Base-by-base conservation (phyloP, 257 asterid species). In the Solanum etuberosum region DNA sequence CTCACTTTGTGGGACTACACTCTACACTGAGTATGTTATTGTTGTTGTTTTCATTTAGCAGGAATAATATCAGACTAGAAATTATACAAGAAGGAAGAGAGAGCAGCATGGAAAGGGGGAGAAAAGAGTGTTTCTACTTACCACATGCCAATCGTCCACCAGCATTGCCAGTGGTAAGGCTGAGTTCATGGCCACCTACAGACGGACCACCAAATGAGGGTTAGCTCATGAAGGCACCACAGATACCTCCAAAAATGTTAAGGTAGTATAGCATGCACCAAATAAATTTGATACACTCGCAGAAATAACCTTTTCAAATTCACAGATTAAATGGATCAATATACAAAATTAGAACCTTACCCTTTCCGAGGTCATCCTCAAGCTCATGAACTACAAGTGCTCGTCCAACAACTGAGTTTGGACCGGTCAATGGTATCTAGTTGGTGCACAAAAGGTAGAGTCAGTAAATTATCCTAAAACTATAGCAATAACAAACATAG, bases 141-240 rank as follows among this genome's bases (percentile, higher is more conserved):
- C 99, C 99, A 82, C 99, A 96, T 34, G 99, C 99, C 93, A 96
- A 90, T 88, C 99, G 92, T 84, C 99, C 99, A 63, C 99, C 99
- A 21, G 99, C 99, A 91, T 96, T 96, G 77, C 99, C 99, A 43
- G 99, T 95, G 86, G 90, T 71, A 73, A 96, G 98, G 86, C 99
- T 96, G 86, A 96, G 99, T 89, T 96, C 98, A 68, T 96, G 99
- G 73, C 99, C 98, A 85, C 98, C 99, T 96, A 89, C 74, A 90
- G 37, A 67, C 31, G 3, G 71, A 86, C 48, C 43, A 80, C 86
- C 18, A 74, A 82, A 86, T 9, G 80, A 70, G 73, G 72, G 31
- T 42, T 73, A 40, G 68, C 25, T 67, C n/a, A 86, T 59, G 23
- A 76, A 48, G 59, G 34, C 42, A 65, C 27, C 35, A 43, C 9